Evolutionary conservation across 441 rosid species (phyloP), one percentile per base, ranked within the genome.

Genomic region (Breynia disticha): DNA sequence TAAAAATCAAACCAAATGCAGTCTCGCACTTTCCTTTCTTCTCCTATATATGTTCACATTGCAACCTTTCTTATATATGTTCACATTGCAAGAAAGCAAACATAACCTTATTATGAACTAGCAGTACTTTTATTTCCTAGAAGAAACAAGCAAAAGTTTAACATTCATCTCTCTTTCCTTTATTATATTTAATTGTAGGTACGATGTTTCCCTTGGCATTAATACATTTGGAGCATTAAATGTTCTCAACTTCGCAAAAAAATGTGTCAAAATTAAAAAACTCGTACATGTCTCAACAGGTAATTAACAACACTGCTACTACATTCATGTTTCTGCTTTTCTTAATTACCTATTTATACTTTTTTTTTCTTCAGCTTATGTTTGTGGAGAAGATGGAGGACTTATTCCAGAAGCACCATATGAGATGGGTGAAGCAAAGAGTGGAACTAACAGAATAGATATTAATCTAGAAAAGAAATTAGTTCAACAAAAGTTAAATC

Each of bases 221-320:
- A 74, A 81, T 38, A 62, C 80, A 13, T 10, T 67, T 21, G 87
- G 82, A 48, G 72, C 80, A 3, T 28, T 50, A 50, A 46, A 76
- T 61, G 74, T 72, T 16, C 5, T 78, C 35, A 61, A 51, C 47
- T 81, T 76, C 48, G 78, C 77, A 1, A 78, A 76, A 63, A 66
- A 56, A 66, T 78, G 86, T 43, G 16, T 11, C 19, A 50, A 64
- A 1, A 1, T 68, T 11, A 56, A 69, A 44, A 50, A 72, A 50
- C 64, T 76, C 44, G 62, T 67, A 32, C 82, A 79, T 52, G 79
- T 79, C 11, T 78, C 87, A 11, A 78, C 87, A 0, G 80, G 87
- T 81, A 32, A 17, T n/a, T 61, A 19, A 48, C 2, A 28, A 14
- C 38, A 19, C 5, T 19, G 35, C 13, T 51, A 11, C 32, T n/a